Evolutionary conservation across 2,329 filamentous ascomycete genomes (phyloP), one percentile per base, ranked within the genome.

Genomic region (Fusarium heterosporum): DNA sequence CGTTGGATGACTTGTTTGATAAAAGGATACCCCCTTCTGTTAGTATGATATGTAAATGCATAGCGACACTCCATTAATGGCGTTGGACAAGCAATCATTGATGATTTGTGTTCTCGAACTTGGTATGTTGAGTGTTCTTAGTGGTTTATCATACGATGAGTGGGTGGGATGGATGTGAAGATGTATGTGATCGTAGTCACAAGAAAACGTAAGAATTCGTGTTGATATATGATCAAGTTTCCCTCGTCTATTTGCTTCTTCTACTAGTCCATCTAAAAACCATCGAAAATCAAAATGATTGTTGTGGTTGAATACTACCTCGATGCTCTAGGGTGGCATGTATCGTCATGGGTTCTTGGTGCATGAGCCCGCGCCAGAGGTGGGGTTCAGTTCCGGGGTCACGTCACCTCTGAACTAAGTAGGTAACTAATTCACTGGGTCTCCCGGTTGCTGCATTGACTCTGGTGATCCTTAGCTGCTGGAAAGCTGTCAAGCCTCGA

Each of bases 1-100:
- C 60, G 53, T 67, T 66, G 61, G 57, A 69, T 64, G 67, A 63
- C 30, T 55, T 52, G 55, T 55, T 70, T 70, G 53, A 52, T 61
- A 63, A 62, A 63, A 66, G 63, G 70, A 72, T 73, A 73, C 68
- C 71, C 71, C 61, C 61, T 62, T 69, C 54, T 67, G 62, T 60
- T 69, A 50, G 45, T 57, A 56, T 46, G 45, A 55, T 63, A 56
- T 55, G 55, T 49, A 51, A 54, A 59, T 62, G 56, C 61, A 64
- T 60, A 55, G 52, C 56, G 54, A 52, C 60, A 43, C 52, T 60
- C 45, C 55, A 64, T 61, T 50, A 55, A 53, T 46, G 71, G 70
- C 69, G 70, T 73, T 73, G 62, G 41, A 62, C 47, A 55, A 46
- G 49, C 47, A 43, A 54, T 59, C 49, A 26, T 50, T 53, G 36